phyloP scores from a whole-genome alignment of 208 protist species.

The Trypanosoma grayi region DNA sequence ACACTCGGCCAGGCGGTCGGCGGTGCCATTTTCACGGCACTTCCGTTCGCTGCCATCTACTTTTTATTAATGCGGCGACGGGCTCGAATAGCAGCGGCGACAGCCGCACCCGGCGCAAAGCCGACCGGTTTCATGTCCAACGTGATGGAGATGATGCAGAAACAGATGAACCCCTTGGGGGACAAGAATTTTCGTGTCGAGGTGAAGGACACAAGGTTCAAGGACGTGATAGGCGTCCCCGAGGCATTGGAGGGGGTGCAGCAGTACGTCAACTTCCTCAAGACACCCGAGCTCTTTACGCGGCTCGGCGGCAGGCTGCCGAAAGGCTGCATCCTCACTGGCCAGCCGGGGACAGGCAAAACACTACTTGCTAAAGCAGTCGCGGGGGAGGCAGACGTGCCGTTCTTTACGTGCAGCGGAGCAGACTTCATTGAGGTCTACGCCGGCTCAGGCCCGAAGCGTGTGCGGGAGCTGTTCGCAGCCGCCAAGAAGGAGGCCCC shows the following conservation, averaged over 20 bases:
- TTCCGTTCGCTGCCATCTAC: slow-evolving; percentile 63
- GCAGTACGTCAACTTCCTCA: slow-evolving; percentile 96
- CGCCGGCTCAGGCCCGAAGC: slow-evolving; percentile 94
- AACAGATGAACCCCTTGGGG: slow-evolving; percentile 69
- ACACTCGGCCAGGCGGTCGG: slow-evolving; percentile 52
- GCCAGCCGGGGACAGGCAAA: slow-evolving; percentile 97
- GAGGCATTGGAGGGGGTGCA: slow-evolving; percentile 95
- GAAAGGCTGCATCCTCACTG: slow-evolving; percentile 95
- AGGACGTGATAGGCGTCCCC: slow-evolving; percentile 87
- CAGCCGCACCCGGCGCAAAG: slow-evolving; percentile 22
- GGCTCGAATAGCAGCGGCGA: slow-evolving; percentile 18
- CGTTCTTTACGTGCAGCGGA: slow-evolving; percentile 95
- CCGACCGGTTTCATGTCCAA: slow-evolving; percentile 37
- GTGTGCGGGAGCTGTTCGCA: slow-evolving; percentile 94
- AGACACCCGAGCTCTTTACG: slow-evolving; percentile 90
- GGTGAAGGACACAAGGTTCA: slow-evolving; percentile 78
- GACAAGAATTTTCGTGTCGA: slow-evolving; percentile 69
- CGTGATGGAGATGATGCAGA: slow-evolving; percentile 62
- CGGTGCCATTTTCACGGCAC: slow-evolving; percentile 44
- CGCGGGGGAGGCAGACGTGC: slow-evolving; percentile 90
- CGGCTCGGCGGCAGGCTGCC: slow-evolving; percentile 94
- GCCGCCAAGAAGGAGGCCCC: slow-evolving; percentile 89
- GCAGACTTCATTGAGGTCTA: slow-evolving; percentile 98
- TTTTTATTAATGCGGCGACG: slow-evolving; percentile 55
- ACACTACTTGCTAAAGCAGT: slow-evolving; percentile 92